These are phyloP conservation scores for Aspergillus biplanus DNA, from an alignment of 495 filamentous ascomycete species.

Conservation along the genomic window DNA sequence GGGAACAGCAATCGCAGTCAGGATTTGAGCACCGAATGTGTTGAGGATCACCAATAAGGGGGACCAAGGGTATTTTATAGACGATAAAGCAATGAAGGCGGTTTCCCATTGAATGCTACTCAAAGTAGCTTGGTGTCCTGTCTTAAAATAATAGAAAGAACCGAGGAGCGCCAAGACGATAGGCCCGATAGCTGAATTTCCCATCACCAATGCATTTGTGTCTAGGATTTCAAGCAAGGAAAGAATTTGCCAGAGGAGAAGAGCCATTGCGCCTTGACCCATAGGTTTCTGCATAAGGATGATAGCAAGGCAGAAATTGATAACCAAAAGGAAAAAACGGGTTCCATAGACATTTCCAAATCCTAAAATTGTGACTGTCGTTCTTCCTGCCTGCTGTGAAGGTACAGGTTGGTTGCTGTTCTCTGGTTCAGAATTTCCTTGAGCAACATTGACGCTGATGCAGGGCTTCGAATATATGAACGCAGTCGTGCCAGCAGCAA, in stretches of 20 bases:
- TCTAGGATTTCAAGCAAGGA: slow-evolving; percentile 88
- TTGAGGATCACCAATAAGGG: slow-evolving; percentile 83
- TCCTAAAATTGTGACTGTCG: slow-evolving; percentile 78
- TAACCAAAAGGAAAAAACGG: slow-evolving; percentile 82
- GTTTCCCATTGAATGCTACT: slow-evolving; percentile 93
- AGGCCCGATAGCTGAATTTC: slow-evolving; percentile 77
- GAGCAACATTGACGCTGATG: slow-evolving; percentile 58
- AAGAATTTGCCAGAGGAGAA: slow-evolving; percentile 83
- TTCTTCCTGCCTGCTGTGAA: slow-evolving; percentile 45
- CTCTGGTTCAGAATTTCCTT: slow-evolving; percentile 29
- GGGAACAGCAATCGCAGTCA: slow-evolving; percentile 77
- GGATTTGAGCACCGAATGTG: slow-evolving; percentile 85
- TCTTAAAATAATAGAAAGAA: slow-evolving; percentile 95
- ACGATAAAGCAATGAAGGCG: slow-evolving; percentile 88
- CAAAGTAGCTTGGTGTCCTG: slow-evolving; percentile 90
- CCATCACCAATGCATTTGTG: slow-evolving; percentile 63
- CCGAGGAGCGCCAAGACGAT: slow-evolving; percentile 83
- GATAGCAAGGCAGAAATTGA: slow-evolving; percentile 74
- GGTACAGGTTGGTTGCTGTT: slow-evolving; percentile 29
- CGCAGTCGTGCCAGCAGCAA: slow-evolving; percentile 68
- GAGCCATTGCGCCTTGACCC: slow-evolving; percentile 80
- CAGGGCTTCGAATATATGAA: slow-evolving; percentile 79
- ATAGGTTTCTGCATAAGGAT: slow-evolving; percentile 91
- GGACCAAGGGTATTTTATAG: slow-evolving; percentile 86
- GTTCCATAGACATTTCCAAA: slow-evolving; percentile 92